These are phyloP conservation scores for Sporothrix inflata DNA, from an alignment of 2,329 filamentous ascomycete genomes.

Conservation along the genomic window DNA sequence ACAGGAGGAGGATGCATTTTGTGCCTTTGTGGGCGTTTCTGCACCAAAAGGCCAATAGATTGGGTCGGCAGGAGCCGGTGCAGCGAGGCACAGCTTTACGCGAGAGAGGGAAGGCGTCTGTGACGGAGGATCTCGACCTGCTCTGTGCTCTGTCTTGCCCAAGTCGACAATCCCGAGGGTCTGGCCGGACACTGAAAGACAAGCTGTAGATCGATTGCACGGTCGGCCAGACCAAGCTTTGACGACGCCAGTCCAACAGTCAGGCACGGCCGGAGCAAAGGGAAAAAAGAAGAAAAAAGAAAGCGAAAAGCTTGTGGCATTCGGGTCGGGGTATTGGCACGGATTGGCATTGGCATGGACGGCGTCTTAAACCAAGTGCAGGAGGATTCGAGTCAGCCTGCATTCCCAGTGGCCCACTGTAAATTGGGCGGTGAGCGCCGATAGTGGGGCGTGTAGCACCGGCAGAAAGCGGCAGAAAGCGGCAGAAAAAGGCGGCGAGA, in stretches of 20 bases:
- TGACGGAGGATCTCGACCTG: background rate
- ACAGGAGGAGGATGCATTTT: background rate
- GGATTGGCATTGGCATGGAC: conserved; percentile 1
- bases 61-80: conserved; percentile 14
- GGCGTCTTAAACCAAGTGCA: background rate
- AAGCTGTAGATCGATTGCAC: background rate
- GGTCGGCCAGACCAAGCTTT: background rate
- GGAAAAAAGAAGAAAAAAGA: background rate
- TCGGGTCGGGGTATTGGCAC: background rate
- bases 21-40: background rate
- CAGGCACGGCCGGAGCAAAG: background rate
- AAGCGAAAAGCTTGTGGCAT: background rate
- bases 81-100: background rate
- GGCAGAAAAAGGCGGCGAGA: conserved; percentile 26
- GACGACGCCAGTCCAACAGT: conserved; percentile 6
- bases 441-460: no score
- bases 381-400: background rate
- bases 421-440: conserved; percentile 7
- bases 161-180: background rate
- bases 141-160: background rate
- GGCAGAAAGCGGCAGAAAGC: background rate
- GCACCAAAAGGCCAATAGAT: background rate
- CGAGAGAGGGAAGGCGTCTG: background rate
- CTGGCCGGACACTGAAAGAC: conserved; percentile 14
- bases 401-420: background rate